Evolutionary conservation across 345 rosid genomes (phyloP).

Genomic region (Syzygium oleosum): DNA sequence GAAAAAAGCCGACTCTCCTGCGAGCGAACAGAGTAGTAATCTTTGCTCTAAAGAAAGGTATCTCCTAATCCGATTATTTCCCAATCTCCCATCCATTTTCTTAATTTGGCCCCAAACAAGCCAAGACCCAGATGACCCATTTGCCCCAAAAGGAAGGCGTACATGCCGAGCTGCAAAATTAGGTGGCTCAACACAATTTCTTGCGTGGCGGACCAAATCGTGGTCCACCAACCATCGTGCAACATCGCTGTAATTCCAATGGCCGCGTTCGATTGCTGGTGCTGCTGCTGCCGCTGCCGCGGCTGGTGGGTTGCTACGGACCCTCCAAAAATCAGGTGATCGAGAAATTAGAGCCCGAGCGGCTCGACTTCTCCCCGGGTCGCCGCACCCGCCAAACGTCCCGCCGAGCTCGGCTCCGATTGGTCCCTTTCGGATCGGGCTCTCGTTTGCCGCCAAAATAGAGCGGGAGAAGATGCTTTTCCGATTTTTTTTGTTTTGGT

Average conservation of each 20-base stretch:
- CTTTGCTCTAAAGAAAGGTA: not conserved
- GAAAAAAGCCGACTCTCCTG: rapidly evolving
- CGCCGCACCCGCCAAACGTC: not conserved
- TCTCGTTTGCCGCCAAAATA: not conserved
- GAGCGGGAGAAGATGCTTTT: not conserved
- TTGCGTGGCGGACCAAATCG: not conserved
- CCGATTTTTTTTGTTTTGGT: not conserved
- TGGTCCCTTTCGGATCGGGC: not conserved
- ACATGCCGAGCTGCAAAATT: not conserved
- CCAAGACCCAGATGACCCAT: not conserved
- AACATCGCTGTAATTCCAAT: not conserved
- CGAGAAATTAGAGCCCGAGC: not conserved
- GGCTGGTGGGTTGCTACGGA: not conserved
- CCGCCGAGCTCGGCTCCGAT: not conserved
- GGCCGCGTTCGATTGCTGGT: not conserved
- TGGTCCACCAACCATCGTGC: not conserved
- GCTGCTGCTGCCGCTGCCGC: not conserved
- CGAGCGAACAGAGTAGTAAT: not conserved
- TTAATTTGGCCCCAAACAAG: not conserved
- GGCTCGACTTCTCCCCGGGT: not conserved
- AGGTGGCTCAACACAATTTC: not conserved
- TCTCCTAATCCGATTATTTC: not conserved
- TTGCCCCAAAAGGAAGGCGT: not conserved
- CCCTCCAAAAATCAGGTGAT: not conserved
- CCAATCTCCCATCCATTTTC: no score